phyloP scores from a whole-genome alignment of 306 rosid species.

The Castanospermum australe region DNA sequence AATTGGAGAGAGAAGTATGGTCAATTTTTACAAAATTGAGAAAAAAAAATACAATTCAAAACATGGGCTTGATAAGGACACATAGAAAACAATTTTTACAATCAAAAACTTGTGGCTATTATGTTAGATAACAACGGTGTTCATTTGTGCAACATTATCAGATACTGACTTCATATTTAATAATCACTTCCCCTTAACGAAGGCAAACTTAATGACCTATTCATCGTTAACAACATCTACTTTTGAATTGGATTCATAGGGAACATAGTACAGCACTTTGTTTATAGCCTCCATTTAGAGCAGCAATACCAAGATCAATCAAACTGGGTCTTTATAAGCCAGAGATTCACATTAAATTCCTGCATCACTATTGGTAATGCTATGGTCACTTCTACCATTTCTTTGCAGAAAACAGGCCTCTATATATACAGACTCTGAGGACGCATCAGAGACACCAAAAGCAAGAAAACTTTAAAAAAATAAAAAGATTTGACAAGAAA shows the following conservation, averaged over 20 bases:
- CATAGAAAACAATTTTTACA: not conserved
- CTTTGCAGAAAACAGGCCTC: not conserved
- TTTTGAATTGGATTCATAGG: not conserved
- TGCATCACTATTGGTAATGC: not conserved
- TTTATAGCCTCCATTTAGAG: not conserved
- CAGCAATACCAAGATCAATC: not conserved
- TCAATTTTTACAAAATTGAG: not conserved
- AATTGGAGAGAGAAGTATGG: not conserved
- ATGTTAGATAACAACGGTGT: not conserved
- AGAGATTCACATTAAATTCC: not conserved
- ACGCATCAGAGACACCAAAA: not conserved
- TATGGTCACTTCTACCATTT: not conserved
- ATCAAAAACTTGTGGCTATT: not conserved
- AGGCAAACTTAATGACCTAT: not conserved
- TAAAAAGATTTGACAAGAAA: not conserved
- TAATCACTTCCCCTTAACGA: not conserved
- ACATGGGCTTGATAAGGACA: constrained; percentile 15
- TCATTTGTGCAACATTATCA: not conserved
- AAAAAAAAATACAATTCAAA: not conserved
- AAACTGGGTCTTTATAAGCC: not conserved
- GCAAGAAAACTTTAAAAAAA: not conserved
- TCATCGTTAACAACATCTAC: not conserved
- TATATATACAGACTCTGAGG: not conserved
- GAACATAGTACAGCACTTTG: not conserved
- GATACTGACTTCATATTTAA: not conserved